Evolutionary conservation across 2,329 filamentous ascomycete genomes (phyloP), one percentile per base, ranked within the genome.

Genomic region (Clonostachys chloroleuca): DNA sequence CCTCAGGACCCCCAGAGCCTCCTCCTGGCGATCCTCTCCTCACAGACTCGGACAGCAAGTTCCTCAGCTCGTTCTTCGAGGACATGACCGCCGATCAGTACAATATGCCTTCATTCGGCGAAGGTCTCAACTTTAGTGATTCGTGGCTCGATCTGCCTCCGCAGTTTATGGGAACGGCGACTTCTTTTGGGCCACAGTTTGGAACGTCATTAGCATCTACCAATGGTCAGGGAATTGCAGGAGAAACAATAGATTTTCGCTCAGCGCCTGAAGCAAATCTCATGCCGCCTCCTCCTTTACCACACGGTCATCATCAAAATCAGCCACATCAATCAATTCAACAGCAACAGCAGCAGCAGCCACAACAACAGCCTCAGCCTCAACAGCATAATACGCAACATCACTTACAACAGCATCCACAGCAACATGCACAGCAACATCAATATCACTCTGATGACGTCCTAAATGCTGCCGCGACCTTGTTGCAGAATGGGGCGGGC

Each of bases 21-120:
- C 79, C 83, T 10, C 78, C 77, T 4, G 84, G 84, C n/a, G 77
- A 76, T 36, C 80, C 84, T 16, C 72, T 89, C 39, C 74, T 89
- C 51, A 78, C 81, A 54, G 80, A 84, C 55, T 78, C 72, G 49
- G 81, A 84, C 58, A 77, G 70, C 45, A 80, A 75, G 54, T 68
- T 78, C 49, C 69, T 89, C 16, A 74, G 77, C 50, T 69, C 61
- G 52, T 84, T 84, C 57, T 80, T 84, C 59, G 71, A 77, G 47
- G 70, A 73, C 47, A 69, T 84, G 48, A 71, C 68, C 44, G 69
- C 76, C 6, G 70, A 78, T 51, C 68, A 75, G 34, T 78, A 73
- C 56, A 70, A 69, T 48, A 67, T 68, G 50, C 65, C 70, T 34
- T 73, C 73, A 6, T 79, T 75, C 51, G 74, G 74, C 41, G 76